A percentile compares a stretch with the other conserved stretches of the same genome.
Conservation (phyloP, 805 yeast species). For the Scheffersomyces stipitis region DNA sequence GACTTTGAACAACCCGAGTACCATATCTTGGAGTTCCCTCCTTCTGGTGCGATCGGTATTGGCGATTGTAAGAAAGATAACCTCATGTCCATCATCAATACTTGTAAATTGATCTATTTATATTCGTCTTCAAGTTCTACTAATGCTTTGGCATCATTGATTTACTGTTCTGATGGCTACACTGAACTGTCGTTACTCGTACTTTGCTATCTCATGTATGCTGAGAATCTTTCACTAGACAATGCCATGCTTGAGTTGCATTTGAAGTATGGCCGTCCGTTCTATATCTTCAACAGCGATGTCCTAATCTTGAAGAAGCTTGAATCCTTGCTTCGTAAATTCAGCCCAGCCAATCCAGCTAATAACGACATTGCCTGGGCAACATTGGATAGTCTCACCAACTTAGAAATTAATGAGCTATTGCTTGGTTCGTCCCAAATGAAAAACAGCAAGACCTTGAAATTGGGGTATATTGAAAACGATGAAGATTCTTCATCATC, state of each 20-base stretch:
- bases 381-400: constrained; percentile 26
- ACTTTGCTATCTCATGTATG: constrained; percentile 68
- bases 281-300: constrained; percentile 79
- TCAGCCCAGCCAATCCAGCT: constrained; percentile 48
- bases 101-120: constrained; percentile 64
- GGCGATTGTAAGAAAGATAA: constrained; percentile 68
- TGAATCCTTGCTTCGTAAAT: constrained; percentile 58
- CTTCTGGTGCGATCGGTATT: constrained; percentile 79
- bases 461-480: constrained; percentile 28
- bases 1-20: constrained; percentile 18
- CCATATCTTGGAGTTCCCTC: constrained; percentile 63
- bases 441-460: background rate
- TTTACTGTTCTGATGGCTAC: constrained; percentile 88
- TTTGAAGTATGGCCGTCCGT: constrained; percentile 66
- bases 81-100: constrained; percentile 60
- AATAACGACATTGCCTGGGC: constrained; percentile 24
- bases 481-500: constrained; percentile 15
- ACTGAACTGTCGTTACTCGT: constrained; percentile 83
- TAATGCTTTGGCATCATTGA: constrained; percentile 46
- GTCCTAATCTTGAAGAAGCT: constrained; percentile 62
- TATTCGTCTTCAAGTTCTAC: constrained; percentile 31
- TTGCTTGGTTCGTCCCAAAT: constrained; percentile 19
- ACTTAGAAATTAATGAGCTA: constrained; percentile 34
- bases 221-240: constrained; percentile 58
- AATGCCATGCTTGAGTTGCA: constrained; percentile 70